Evolutionary conservation across 1,139 yeast species (phyloP).

Genomic region (Suhomyces coccinellae): DNA sequence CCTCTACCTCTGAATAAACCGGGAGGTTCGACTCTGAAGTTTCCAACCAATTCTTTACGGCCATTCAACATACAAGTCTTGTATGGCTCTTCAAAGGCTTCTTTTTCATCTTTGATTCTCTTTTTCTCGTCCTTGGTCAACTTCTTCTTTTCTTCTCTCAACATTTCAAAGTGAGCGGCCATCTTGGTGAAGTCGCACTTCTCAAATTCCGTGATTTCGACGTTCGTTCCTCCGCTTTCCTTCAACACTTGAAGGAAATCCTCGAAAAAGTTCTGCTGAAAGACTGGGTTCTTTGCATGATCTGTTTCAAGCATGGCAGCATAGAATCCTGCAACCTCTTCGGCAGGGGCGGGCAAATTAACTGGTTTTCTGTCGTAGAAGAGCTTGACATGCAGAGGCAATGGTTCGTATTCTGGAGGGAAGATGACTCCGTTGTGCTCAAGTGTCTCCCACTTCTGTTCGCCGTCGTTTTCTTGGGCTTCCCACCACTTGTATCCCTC

Average conservation of each 20-base stretch:
- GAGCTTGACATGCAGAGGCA: slow-evolving; percentile 78
- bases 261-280: slow-evolving; percentile 80
- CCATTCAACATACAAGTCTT: slow-evolving; percentile 83
- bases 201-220: slow-evolving; percentile 57
- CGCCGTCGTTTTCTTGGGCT: slow-evolving; percentile 64
- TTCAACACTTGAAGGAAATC: slow-evolving; percentile 73
- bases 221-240: slow-evolving; percentile 63
- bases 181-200: slow-evolving; percentile 81
- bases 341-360: slow-evolving; percentile 74
- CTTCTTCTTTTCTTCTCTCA: slow-evolving; percentile 71
- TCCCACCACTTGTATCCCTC: slow-evolving; percentile 87
- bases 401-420: slow-evolving; percentile 88
- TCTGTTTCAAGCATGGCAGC: slow-evolving; percentile 89
- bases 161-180: slow-evolving; percentile 66
- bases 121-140: slow-evolving; percentile 74
- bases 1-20: slow-evolving; percentile 96
- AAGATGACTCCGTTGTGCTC: slow-evolving; percentile 90
- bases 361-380: slow-evolving; percentile 78
- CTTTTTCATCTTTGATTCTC: slow-evolving; percentile 67
- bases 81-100: slow-evolving; percentile 74
- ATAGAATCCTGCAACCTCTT: slow-evolving; percentile 94
- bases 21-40: slow-evolving; percentile 94
- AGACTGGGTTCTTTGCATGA: slow-evolving; percentile 83
- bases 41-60: slow-evolving; percentile 88
- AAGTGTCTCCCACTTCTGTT: slow-evolving; percentile 80